A percentile compares a stretch with the other conserved stretches of the same genome.
These are phyloP conservation scores for Penicillium steckii DNA, from an alignment of 495 filamentous ascomycete species.

Conservation along the genomic window DNA sequence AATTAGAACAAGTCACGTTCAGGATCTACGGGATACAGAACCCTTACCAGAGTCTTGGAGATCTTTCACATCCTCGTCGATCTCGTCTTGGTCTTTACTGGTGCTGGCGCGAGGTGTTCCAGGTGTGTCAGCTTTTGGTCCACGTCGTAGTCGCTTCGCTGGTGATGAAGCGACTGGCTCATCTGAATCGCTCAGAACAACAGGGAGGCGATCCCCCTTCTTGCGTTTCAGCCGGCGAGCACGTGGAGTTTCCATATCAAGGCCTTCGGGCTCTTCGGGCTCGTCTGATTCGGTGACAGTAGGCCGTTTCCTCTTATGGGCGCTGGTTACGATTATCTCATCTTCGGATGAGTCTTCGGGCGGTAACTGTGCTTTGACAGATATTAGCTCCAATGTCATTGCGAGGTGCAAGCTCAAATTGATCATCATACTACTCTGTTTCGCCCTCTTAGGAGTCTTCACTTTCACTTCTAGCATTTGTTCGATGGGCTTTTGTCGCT, in stretches of 20 bases:
- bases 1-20: not conserved
- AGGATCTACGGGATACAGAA: not conserved
- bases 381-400: not conserved
- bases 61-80: conserved; percentile 47
- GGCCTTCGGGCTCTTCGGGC: not conserved
- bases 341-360: conserved; percentile 16
- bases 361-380: conserved; percentile 1
- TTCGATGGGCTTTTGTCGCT: not conserved
- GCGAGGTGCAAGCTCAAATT: not conserved
- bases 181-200: conserved; percentile 24
- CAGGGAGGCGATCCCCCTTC: conserved; percentile 11
- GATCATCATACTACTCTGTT: not conserved
- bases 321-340: conserved; percentile 17
- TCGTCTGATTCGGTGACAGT: not conserved
- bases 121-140: conserved; percentile 14
- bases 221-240: conserved; percentile 22
- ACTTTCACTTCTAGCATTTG: not conserved
- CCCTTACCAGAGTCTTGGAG: conserved; percentile 44
- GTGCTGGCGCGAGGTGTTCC: conserved; percentile 23
- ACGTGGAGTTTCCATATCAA: not conserved
- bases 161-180: conserved; percentile 30
- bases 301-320: conserved; percentile 11
- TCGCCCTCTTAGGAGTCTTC: not conserved
- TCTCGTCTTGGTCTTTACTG: conserved; percentile 33
- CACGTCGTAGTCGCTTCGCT: conserved; percentile 18